A percentile compares a stretch with the other conserved stretches of the same genome.
phyloP scores from a whole-genome alignment of 345 rosid genomes.

The Camelina neglecta region DNA sequence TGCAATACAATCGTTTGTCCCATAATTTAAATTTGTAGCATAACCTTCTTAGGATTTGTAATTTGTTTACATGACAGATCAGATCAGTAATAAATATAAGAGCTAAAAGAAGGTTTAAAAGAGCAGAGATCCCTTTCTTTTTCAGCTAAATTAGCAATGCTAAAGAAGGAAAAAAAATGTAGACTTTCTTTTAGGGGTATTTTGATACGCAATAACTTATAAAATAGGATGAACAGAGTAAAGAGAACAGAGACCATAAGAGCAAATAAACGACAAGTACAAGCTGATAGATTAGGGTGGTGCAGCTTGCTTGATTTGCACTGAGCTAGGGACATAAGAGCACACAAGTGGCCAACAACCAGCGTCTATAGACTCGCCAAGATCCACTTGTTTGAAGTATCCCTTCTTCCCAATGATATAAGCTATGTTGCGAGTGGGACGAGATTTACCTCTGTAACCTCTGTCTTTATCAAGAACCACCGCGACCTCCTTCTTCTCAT shows the following conservation, averaged over 20 bases:
- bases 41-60: constrained; percentile 7
- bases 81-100: neutral
- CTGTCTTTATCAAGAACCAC: neutral
- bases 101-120: neutral
- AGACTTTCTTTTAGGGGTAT: neutral
- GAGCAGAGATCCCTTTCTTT: neutral
- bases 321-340: constrained; percentile 1
- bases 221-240: neutral
- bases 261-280: too few species aligned
- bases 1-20: constrained; percentile 7
- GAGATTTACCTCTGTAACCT: neutral
- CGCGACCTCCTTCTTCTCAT: neutral
- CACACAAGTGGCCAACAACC: neutral
- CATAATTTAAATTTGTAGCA: constrained; percentile 4
- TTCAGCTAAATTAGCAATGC: neutral
- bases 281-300: neutral
- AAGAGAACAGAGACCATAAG: neutral
- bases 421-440: neutral
- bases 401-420: constrained; percentile 11
- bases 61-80: constrained; percentile 9
- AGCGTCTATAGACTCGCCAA: neutral
- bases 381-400: constrained; percentile 13
- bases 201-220: neutral
- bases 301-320: neutral
- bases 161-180: neutral